Conservation (phyloP, 1,139 yeast species). For the Groenewaldozyma auringiensis region DNA sequence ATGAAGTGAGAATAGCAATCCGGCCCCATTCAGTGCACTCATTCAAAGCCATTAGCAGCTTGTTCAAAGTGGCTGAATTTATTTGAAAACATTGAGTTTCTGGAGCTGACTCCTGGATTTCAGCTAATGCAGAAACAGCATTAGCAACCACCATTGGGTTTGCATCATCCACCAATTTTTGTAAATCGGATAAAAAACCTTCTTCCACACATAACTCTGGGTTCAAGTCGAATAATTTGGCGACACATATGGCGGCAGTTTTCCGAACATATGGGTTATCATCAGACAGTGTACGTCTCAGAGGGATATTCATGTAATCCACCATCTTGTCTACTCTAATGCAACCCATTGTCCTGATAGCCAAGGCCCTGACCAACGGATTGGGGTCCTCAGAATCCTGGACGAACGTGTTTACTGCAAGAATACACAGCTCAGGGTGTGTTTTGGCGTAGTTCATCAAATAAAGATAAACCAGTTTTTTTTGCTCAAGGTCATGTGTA, state of each 20-base stretch:
- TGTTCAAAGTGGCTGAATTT: conserved; percentile 45
- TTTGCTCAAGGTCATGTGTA: conserved; percentile 93
- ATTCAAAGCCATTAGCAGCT: conserved; percentile 71
- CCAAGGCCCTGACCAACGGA: conserved; percentile 91
- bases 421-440: conserved; percentile 89
- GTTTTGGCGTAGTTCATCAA: conserved; percentile 96
- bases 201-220: conserved; percentile 75
- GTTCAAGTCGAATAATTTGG: conserved; percentile 84
- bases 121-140: conserved; percentile 78
- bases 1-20: conserved; percentile 75
- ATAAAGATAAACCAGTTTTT: conserved; percentile 88
- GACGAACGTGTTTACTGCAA: conserved; percentile 96
- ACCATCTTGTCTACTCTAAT: conserved; percentile 92
- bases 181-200: conserved; percentile 69
- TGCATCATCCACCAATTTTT: conserved; percentile 68
- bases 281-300: conserved; percentile 75
- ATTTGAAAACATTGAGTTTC: conserved; percentile 39
- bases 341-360: conserved; percentile 98
- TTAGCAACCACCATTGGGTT: conserved; percentile 95
- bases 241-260: conserved; percentile 96
- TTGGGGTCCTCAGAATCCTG: conserved; percentile 92
- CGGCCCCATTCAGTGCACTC: conserved; percentile 99
- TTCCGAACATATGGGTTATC: conserved; percentile 97
- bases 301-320: conserved; percentile 87
- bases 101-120: conserved; percentile 67